Conservation (phyloP, 2,329 filamentous ascomycete genomes). For the Lecanicillium sp. region DNA sequence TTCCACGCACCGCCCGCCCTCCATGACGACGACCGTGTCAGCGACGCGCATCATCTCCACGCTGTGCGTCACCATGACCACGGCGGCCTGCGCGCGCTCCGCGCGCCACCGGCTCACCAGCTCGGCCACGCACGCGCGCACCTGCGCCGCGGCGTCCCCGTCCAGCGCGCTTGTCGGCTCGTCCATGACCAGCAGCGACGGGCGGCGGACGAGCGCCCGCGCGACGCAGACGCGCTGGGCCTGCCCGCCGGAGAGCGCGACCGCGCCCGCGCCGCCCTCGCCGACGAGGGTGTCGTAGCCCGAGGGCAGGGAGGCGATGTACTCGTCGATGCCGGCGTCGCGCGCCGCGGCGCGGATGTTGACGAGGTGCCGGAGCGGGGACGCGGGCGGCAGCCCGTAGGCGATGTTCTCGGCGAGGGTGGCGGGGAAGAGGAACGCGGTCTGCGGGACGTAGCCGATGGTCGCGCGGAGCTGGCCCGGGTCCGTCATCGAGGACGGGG, state of each 20-base stretch:
- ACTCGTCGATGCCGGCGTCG: conserved; percentile 65
- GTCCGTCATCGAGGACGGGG: conserved; percentile 54
- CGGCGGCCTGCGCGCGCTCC: conserved; percentile 45
- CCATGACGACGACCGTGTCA: conserved; percentile 65
- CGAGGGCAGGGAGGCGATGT: conserved; percentile 62
- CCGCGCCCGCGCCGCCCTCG: conserved; percentile 60
- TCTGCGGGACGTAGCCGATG: conserved; percentile 64
- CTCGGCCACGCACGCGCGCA: conserved; percentile 55
- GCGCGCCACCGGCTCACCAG: conserved; percentile 37
- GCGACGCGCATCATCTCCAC: conserved; percentile 81
- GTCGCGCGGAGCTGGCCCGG: conserved; percentile 52
- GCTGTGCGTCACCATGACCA: conserved; percentile 77
- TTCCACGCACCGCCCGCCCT: conserved; percentile 61
- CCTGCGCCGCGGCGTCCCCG: conserved; percentile 54
- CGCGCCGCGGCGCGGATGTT: conserved; percentile 48
- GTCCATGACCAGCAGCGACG: conserved; percentile 72
- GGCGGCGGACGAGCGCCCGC: conserved; percentile 65
- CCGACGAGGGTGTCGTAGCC: conserved; percentile 62
- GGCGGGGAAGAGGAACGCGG: conserved; percentile 69
- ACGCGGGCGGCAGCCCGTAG: conserved; percentile 62
- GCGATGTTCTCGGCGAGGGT: conserved; percentile 74
- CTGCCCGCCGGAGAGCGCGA: conserved; percentile 72
- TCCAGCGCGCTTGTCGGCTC: conserved; percentile 84
- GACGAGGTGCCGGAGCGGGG: conserved; percentile 38
- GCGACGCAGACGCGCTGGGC: conserved; percentile 77